A percentile compares a stretch with the other conserved stretches of the same genome.
These are phyloP conservation scores for Thelonectria blattea DNA, from an alignment of 2,329 filamentous ascomycete species.

Conservation along the genomic window DNA sequence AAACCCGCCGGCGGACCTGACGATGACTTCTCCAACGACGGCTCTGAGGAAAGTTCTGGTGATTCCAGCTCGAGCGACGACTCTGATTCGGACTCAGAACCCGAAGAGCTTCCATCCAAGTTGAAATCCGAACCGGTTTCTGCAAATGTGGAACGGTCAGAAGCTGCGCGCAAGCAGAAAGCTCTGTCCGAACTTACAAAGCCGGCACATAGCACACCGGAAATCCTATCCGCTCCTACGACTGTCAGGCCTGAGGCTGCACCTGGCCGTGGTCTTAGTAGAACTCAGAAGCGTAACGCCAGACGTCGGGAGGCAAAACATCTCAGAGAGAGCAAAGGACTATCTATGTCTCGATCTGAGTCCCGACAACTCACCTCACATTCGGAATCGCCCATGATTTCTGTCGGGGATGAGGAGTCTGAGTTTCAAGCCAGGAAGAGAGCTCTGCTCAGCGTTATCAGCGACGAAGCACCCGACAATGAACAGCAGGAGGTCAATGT, in stretches of 20 bases:
- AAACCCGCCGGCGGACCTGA: neutral
- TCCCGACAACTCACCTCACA: slow-evolving; percentile 31
- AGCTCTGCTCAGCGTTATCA: slow-evolving; percentile 45
- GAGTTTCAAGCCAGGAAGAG: slow-evolving; percentile 49
- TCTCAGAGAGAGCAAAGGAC: slow-evolving; percentile 1
- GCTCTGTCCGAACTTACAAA: neutral
- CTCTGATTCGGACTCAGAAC: slow-evolving; percentile 41
- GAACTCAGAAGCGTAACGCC: slow-evolving; percentile 59
- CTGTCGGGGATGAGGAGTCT: slow-evolving; percentile 24
- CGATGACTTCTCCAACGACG: neutral
- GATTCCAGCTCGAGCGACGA: slow-evolving; percentile 30
- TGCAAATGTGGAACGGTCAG: neutral
- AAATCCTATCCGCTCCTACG: slow-evolving; percentile 12
- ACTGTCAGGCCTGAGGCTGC: slow-evolving; percentile 22
- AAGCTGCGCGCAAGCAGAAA: neutral
- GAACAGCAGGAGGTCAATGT: neutral
- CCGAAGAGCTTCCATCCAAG: slow-evolving; percentile 48
- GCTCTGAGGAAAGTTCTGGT: slow-evolving; percentile 18
- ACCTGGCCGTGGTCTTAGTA: slow-evolving; percentile 47
- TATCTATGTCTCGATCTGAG: neutral
- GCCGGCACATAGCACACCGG: slow-evolving; percentile 4
- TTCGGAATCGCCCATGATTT: slow-evolving; percentile 26
- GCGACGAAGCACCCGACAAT: slow-evolving; percentile 22
- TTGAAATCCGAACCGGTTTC: slow-evolving; percentile 9
- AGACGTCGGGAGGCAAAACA: slow-evolving; percentile 51